Conservation (phyloP, 306 rosid species). For the Pyrus bretschneideri region DNA sequence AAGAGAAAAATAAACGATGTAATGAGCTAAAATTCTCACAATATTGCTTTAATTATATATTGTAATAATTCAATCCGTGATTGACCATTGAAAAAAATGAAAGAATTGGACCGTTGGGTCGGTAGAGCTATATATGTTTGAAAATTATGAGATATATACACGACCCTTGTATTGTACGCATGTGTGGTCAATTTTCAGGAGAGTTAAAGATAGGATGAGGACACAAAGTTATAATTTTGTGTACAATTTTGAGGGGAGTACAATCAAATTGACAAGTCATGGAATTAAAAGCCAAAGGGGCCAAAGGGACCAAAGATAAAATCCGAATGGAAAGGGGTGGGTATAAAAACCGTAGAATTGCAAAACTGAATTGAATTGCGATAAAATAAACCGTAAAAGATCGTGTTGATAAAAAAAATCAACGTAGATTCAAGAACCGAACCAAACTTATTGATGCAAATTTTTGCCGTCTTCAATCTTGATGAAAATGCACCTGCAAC, state of each 20-base stretch:
- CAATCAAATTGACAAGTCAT: constrained; percentile 5
- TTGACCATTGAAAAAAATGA: not conserved
- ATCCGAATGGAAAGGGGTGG: not conserved
- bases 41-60: not conserved
- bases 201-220: not conserved
- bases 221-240: constrained; percentile 24
- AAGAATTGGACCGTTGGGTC: constrained; percentile 11
- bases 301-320: constrained; percentile 5
- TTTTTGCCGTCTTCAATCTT: too few species aligned
- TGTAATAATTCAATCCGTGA: not conserved
- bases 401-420: too few species aligned
- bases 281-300: not conserved
- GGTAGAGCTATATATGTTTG: not conserved
- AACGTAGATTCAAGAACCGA: too few species aligned
- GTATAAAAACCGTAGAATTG: too few species aligned
- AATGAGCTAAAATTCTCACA: not conserved
- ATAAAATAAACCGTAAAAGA: too few species aligned
- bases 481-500: too few species aligned
- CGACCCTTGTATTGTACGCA: constrained; percentile 24
- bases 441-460: too few species aligned
- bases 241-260: constrained; percentile 19
- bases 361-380: fast-evolving
- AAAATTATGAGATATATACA: not conserved
- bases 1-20: not conserved
- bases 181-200: constrained; percentile 26